phyloP scores from a whole-genome alignment of 768 basidiomycete genomes.

The Mycena kentingensis region DNA sequence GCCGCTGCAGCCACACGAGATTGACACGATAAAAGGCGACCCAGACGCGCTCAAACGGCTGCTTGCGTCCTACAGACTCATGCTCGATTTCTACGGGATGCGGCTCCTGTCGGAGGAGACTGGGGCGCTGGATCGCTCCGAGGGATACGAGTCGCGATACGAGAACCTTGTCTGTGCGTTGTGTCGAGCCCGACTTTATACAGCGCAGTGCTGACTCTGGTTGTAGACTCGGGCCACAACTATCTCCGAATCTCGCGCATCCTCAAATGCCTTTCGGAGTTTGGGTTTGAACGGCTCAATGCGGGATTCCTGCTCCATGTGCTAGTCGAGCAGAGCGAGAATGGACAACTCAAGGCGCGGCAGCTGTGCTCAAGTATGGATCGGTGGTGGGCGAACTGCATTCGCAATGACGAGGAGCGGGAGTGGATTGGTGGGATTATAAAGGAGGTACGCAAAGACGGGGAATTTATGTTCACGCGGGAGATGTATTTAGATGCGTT shows the following conservation, averaged over 20 bases:
- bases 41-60: slow-evolving; percentile 50
- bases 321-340: slow-evolving; percentile 68
- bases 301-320: slow-evolving; percentile 70
- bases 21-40: slow-evolving; percentile 55
- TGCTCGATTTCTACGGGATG: slow-evolving; percentile 86
- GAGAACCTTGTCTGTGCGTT: slow-evolving; percentile 64
- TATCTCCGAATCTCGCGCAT: slow-evolving; percentile 77
- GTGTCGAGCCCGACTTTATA: background rate
- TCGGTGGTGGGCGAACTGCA: slow-evolving; percentile 76
- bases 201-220: slow-evolving; percentile 3
- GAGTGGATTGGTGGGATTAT: slow-evolving; percentile 56
- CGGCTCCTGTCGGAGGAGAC: slow-evolving; percentile 56
- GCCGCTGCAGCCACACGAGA: slow-evolving; percentile 68
- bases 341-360: slow-evolving; percentile 49
- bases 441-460: slow-evolving; percentile 47
- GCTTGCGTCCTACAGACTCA: slow-evolving; percentile 63
- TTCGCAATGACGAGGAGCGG: slow-evolving; percentile 62
- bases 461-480: slow-evolving; percentile 54
- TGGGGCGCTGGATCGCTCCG: slow-evolving; percentile 57
- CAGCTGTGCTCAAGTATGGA: slow-evolving; percentile 67
- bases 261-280: slow-evolving; percentile 71
- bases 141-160: slow-evolving; percentile 57
- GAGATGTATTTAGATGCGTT: slow-evolving; percentile 57
- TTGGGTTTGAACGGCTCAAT: slow-evolving; percentile 65
- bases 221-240: slow-evolving; percentile 67